Percentiles rank a stretch among this genome's conserved stretches.
Conservation (phyloP, 805 yeast species). For the Alloascoidea africana region DNA sequence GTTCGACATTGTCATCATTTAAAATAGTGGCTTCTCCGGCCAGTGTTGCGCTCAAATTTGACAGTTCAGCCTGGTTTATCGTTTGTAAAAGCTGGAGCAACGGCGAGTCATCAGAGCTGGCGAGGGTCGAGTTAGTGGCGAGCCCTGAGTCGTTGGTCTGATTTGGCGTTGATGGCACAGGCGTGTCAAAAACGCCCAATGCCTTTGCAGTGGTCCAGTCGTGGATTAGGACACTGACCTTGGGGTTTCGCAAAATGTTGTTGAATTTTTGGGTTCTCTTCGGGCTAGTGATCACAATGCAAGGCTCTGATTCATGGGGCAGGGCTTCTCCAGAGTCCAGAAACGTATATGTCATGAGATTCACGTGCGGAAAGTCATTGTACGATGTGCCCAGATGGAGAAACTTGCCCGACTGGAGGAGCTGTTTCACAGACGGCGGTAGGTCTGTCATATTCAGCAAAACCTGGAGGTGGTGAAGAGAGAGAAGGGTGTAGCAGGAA, state of each 20-base stretch:
- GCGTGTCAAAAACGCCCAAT: constrained; percentile 10
- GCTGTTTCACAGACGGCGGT: constrained; percentile 9
- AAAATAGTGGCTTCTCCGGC: constrained; percentile 55
- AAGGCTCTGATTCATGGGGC: constrained; percentile 25
- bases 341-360: constrained; percentile 83
- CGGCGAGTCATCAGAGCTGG: constrained; percentile 21
- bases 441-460: too few species aligned
- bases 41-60: constrained; percentile 71
- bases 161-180: too few species aligned
- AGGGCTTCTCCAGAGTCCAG: constrained; percentile 18
- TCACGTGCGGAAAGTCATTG: constrained; percentile 68
- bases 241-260: constrained; percentile 54
- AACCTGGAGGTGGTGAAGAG: too few species aligned
- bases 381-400: constrained; percentile 77
- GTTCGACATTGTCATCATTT: constrained; percentile 23
- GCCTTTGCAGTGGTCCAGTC: constrained; percentile 70
- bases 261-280: constrained; percentile 57
- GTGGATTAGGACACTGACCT: constrained; percentile 72
- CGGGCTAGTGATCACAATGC: constrained; percentile 59
- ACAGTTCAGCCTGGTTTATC: constrained; percentile 65
- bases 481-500: too few species aligned
- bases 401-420: constrained; percentile 47
- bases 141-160: neutral
- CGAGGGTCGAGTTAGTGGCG: constrained; percentile 5
- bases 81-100: constrained; percentile 51